phyloP scores from a whole-genome alignment of 257 asterid species.

The Galeopsis tetrahit region DNA sequence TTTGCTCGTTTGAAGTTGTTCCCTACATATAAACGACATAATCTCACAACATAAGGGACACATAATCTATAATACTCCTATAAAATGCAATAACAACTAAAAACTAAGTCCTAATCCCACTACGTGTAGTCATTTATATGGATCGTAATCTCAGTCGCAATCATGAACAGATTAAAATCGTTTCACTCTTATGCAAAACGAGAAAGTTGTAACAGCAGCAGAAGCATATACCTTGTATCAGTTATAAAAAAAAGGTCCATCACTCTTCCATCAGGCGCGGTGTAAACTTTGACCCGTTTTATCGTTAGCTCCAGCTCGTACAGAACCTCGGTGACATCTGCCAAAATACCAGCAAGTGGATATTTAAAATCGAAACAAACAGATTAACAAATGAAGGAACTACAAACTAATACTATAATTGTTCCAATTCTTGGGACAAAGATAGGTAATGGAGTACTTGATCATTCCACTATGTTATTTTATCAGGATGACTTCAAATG shows the following conservation, averaged over 20 bases:
- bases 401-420: slow-evolving; percentile 1
- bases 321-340: slow-evolving; percentile 79
- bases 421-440: slow-evolving; percentile 4
- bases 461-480: slow-evolving; percentile 18
- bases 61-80: background rate
- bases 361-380: background rate
- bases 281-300: slow-evolving; percentile 64
- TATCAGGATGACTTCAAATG: slow-evolving; percentile 23
- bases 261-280: slow-evolving; percentile 77
- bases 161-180: too few relatives aligned
- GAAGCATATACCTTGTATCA: slow-evolving; percentile 55
- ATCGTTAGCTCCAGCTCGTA: slow-evolving; percentile 70
- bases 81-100: background rate
- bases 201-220: slow-evolving; percentile 2
- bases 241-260: slow-evolving; percentile 78
- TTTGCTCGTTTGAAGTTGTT: slow-evolving; percentile 59
- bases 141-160: background rate
- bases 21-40: slow-evolving; percentile 41
- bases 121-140: background rate
- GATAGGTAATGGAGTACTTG: background rate
- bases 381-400: background rate
- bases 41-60: background rate
- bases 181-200: background rate
- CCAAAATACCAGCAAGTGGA: background rate
- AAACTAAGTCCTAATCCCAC: background rate